Evolutionary conservation across 2,329 filamentous ascomycete genomes (phyloP), one percentile per base, ranked within the genome.

Genomic region (Arthroderma uncinatum): DNA sequence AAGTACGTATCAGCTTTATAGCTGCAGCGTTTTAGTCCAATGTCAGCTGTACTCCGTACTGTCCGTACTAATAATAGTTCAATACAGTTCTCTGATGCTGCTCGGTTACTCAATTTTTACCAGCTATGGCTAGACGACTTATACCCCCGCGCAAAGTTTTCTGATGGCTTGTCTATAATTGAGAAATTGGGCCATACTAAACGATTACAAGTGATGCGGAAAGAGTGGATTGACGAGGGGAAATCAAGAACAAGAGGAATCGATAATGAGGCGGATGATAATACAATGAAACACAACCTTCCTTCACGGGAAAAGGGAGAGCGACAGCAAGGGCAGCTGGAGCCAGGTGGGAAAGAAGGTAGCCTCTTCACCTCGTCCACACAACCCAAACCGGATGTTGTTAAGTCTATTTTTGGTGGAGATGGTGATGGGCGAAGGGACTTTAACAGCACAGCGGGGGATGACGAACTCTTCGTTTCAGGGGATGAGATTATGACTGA

Each of bases 71-170:
- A 42, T 2, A 3, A 16, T 54, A 30, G n/a, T 33, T 2, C 21
- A 16, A 8, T 42, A 48, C 56, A 92, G 84, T 97, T 93, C 71
- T 85, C 86, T 16, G 93, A 98, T 68, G 82, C 90, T 9, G 81
- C 85, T 0, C 82, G 84, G 14, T 79, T 98, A 23, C 78, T 98
- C 52, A 89, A 87, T 23, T 88, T 94, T 68, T 98, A 97, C 68
- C 93, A 97, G 69, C 73, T 95, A 57, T 98, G 93, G 93, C 85
- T 98, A 1, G 92, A 98, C 71, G 90, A 96, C 67, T 78, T 98
- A 10, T 98, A 91, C 67, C 93, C 93, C 10, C 90, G 94, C 67
- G 93, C 92, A 4, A 92, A 90, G 66, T 98, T 98, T 66, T 81
- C 87, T 52, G 93, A 98, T 66, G 93, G 87, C 2, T 76, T 97